Evolutionary conservation across 768 basidiomycete genomes (phyloP).

Genomic region (Russula lepida): DNA sequence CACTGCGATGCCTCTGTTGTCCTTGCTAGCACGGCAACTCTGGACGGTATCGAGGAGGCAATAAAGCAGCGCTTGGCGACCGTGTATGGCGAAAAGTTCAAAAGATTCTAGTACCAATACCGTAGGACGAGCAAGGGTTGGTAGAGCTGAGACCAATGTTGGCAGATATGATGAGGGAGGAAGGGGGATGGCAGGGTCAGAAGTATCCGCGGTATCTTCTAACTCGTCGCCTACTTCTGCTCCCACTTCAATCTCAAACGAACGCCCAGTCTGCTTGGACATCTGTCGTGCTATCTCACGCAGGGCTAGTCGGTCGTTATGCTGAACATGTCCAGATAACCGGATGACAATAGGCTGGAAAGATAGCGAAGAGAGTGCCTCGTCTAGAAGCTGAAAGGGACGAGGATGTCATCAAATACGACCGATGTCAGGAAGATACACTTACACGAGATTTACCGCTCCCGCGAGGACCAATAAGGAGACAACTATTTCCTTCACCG

Average conservation of each 20-base stretch:
- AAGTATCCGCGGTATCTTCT: slow-evolving; percentile 41
- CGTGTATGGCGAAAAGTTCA: slow-evolving; percentile 87
- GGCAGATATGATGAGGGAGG: slow-evolving; percentile 67
- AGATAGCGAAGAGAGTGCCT: slow-evolving; percentile 40
- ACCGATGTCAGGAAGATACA: background rate
- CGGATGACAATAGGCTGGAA: slow-evolving; percentile 62
- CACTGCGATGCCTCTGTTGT: slow-evolving; percentile 67
- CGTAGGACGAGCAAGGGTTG: slow-evolving; percentile 71
- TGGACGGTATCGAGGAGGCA: slow-evolving; percentile 94
- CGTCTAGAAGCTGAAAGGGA: slow-evolving; percentile 47
- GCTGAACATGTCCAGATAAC: slow-evolving; percentile 79
- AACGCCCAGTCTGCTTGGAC: slow-evolving; percentile 60
- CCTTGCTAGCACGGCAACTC: slow-evolving; percentile 55
- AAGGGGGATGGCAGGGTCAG: slow-evolving; percentile 28
- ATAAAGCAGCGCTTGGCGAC: slow-evolving; percentile 88
- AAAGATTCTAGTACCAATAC: slow-evolving; percentile 85
- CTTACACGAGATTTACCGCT: slow-evolving; percentile 76
- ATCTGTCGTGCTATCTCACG: slow-evolving; percentile 87
- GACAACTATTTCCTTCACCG: slow-evolving; percentile 90
- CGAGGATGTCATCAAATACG: slow-evolving; percentile 8
- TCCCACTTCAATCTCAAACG: slow-evolving; percentile 32
- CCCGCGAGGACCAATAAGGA: slow-evolving; percentile 76
- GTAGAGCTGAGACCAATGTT: slow-evolving; percentile 63
- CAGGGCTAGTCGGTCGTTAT: slow-evolving; percentile 82
- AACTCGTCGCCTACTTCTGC: slow-evolving; percentile 31